Evolutionary conservation across 768 basidiomycete genomes (phyloP).

Genomic region (Tylopilus plumbeoviolaceoides): DNA sequence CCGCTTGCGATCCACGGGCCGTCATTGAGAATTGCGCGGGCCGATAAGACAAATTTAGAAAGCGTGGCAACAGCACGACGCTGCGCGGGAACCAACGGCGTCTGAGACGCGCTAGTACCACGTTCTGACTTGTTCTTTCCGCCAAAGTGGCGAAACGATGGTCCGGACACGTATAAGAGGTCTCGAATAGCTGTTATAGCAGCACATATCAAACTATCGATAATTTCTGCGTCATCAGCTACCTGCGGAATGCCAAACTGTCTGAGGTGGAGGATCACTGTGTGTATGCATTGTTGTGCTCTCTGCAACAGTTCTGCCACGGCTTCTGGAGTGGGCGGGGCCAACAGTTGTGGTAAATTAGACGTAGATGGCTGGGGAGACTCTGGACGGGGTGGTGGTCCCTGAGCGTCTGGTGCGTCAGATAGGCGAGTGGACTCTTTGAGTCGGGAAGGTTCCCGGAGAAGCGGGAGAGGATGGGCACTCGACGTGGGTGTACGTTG

Average conservation of each 20-base stretch:
- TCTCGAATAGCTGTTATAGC: constrained; percentile 66
- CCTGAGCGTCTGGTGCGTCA: constrained; percentile 3
- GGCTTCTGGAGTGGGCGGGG: constrained; percentile 51
- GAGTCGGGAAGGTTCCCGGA: constrained; percentile 6
- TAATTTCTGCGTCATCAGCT: constrained; percentile 49
- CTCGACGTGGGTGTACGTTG: background rate
- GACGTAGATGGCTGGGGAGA: background rate
- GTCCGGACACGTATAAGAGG: constrained; percentile 61
- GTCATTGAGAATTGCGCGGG: constrained; percentile 67
- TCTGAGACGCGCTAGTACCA: constrained; percentile 39
- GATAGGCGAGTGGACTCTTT: constrained; percentile 2
- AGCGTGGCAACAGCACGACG: constrained; percentile 82
- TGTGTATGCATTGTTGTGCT: constrained; percentile 53
- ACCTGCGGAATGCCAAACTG: constrained; percentile 42
- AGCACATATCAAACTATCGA: constrained; percentile 56
- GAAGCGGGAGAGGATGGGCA: background rate
- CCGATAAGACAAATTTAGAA: constrained; percentile 82
- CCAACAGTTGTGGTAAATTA: constrained; percentile 44
- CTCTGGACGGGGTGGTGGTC: background rate
- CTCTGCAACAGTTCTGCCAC: constrained; percentile 58
- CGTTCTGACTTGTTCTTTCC: constrained; percentile 30
- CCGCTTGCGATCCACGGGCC: constrained; percentile 25
- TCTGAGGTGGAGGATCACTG: constrained; percentile 58
- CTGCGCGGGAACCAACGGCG: constrained; percentile 69
- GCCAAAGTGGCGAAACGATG: constrained; percentile 54